A percentile compares a stretch with the other conserved stretches of the same genome.
Conservation (phyloP, 768 basidiomycete species). For the Mycena chlorophos region DNA sequence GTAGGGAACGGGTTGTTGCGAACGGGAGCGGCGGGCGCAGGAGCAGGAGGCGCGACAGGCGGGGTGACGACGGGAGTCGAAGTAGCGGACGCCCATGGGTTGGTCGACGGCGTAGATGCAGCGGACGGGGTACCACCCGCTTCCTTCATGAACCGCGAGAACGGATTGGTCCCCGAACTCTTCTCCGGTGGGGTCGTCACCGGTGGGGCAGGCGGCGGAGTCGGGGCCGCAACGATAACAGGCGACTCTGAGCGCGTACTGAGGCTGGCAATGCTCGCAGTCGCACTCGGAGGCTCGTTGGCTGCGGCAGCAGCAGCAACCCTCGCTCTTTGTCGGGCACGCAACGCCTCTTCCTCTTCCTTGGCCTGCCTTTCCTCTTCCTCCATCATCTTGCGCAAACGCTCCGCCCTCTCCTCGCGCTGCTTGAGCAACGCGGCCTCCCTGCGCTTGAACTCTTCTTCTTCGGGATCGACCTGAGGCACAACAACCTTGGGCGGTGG, state of each 20-base stretch:
- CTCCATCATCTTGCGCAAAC: constrained; percentile 72
- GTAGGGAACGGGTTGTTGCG: constrained; percentile 53
- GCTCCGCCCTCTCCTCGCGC: constrained; percentile 67
- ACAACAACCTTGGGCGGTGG: constrained; percentile 31
- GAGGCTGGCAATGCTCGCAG: constrained; percentile 14
- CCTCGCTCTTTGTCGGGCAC: constrained; percentile 39
- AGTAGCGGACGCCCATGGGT: constrained; percentile 63
- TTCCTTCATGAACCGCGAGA: constrained; percentile 64
- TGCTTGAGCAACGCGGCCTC: constrained; percentile 74
- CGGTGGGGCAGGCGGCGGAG: constrained; percentile 37
- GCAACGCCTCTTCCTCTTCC: constrained; percentile 40
- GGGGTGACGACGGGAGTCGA: constrained; percentile 31
- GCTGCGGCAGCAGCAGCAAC: constrained; percentile 28
- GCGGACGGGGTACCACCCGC: constrained; percentile 35
- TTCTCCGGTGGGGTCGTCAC: constrained; percentile 42
- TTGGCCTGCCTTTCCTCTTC: constrained; percentile 42
- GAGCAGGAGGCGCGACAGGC: constrained; percentile 40
- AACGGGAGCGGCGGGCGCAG: constrained; percentile 40
- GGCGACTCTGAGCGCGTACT: constrained; percentile 28
- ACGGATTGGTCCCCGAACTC: constrained; percentile 69
- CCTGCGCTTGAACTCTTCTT: constrained; percentile 63
- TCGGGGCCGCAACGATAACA: constrained; percentile 40
- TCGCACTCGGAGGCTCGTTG: constrained; percentile 5
- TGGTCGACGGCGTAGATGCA: constrained; percentile 39
- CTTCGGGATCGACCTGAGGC: constrained; percentile 73